These are phyloP conservation scores for Pistacia atlantica DNA, from an alignment of 345 rosid genomes.

Conservation along the genomic window DNA sequence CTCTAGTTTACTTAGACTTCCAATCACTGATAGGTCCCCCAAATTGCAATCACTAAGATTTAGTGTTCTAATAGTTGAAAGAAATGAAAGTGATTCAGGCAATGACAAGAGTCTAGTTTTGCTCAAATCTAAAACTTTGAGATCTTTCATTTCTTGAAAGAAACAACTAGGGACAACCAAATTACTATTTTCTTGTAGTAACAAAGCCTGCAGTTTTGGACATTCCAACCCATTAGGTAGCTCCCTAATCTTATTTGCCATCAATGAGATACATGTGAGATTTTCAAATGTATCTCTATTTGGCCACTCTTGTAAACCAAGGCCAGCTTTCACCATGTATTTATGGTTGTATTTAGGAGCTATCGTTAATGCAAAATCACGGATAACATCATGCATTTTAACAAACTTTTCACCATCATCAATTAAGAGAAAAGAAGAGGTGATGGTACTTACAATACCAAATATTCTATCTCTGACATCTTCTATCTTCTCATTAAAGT, in stretches of 20 bases:
- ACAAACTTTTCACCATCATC: background rate
- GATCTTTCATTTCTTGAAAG: slow-evolving; percentile 7
- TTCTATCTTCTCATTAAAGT: background rate
- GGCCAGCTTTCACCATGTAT: background rate
- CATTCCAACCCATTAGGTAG: background rate
- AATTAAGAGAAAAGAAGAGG: background rate
- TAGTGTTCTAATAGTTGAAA: too few species aligned
- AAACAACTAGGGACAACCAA: background rate
- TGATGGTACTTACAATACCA: background rate
- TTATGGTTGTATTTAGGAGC: background rate
- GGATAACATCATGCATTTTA: slow-evolving; percentile 4
- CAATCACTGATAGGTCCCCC: background rate
- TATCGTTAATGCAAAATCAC: background rate
- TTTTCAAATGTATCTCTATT: background rate
- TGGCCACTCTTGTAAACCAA: background rate
- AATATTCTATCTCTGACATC: slow-evolving; percentile 1
- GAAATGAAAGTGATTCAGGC: too few species aligned
- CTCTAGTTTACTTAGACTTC: background rate
- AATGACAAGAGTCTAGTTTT: too few species aligned
- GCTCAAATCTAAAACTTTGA: slow-evolving; percentile 1
- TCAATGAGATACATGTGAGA: slow-evolving; percentile 10
- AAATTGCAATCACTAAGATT: too few species aligned
- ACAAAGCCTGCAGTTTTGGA: slow-evolving; percentile 7
- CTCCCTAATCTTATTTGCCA: background rate
- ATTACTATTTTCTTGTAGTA: background rate